Percentiles rank a stretch among this genome's conserved stretches.
Evolutionary conservation across 306 rosid genomes (phyloP).

Genomic region (Potentilla sterilis): DNA sequence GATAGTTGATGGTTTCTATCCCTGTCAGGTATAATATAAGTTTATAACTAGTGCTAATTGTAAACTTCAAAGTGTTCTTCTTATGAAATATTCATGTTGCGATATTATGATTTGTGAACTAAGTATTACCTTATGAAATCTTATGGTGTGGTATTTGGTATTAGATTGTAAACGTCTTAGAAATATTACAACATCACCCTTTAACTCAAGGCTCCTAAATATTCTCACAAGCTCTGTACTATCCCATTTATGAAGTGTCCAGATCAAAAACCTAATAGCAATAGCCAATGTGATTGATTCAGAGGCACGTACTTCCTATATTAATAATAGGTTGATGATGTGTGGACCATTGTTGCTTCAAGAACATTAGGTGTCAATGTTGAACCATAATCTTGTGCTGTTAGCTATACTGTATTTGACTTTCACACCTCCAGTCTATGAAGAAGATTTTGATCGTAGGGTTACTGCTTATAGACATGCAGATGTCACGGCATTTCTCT

Average conservation of each 20-base stretch:
- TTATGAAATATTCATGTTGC: neutral
- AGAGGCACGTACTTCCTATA: neutral
- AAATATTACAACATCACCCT: neutral
- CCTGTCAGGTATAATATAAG: conserved; percentile 54
- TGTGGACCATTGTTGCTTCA: neutral
- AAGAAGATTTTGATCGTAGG: conserved; percentile 29
- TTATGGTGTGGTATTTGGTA: neutral
- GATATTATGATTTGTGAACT: neutral
- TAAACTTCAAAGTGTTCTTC: neutral
- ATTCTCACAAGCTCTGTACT: neutral
- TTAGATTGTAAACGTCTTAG: neutral
- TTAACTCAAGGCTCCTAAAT: neutral
- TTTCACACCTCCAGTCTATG: neutral
- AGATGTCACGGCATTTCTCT: conserved; percentile 67
- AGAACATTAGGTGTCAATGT: conserved; percentile 6
- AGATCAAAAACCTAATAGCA: neutral
- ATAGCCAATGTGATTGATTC: neutral
- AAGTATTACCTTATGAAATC: neutral
- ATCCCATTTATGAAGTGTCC: neutral
- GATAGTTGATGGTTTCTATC: conserved; percentile 45
- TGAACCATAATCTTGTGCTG: neutral
- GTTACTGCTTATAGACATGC: conserved; percentile 56
- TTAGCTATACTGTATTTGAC: neutral
- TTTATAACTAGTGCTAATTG: neutral
- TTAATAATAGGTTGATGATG: neutral